Conservation (phyloP, 1,284 basidiomycete species). For the Agroathelia rolfsii region DNA sequence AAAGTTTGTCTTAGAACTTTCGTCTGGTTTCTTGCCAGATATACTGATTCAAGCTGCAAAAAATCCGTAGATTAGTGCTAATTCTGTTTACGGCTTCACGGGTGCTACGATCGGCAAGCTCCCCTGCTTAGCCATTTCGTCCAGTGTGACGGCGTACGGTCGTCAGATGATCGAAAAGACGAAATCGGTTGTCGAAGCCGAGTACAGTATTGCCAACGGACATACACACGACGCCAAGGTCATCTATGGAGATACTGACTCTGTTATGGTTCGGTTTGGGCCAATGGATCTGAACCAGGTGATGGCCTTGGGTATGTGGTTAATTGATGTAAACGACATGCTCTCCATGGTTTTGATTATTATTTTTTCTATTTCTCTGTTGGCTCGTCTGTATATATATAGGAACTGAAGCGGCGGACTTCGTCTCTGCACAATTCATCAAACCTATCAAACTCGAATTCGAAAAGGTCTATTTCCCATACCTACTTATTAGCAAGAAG, state of each 20-base stretch:
- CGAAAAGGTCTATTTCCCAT: slow-evolving; percentile 97
- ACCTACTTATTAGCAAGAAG: slow-evolving; percentile 94
- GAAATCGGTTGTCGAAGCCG: slow-evolving; percentile 81
- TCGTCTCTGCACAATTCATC: slow-evolving; percentile 87
- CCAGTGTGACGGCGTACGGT: slow-evolving; percentile 87
- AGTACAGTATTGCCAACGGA: slow-evolving; percentile 81
- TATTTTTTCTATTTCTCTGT: slow-evolving; percentile 2
- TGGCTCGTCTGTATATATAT: slow-evolving; percentile 4
- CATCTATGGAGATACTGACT: slow-evolving; percentile 96
- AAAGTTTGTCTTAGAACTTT: slow-evolving; percentile 49
- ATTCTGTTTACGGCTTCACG: slow-evolving; percentile 96
- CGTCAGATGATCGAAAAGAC: slow-evolving; percentile 97
- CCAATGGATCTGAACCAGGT: slow-evolving; percentile 76
- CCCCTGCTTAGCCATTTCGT: slow-evolving; percentile 89
- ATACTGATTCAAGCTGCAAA: not conserved
- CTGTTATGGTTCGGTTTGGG: slow-evolving; percentile 95
- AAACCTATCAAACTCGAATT: slow-evolving; percentile 97
- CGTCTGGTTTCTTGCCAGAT: not conserved
- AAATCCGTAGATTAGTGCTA: slow-evolving; percentile 74
- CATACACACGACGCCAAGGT: slow-evolving; percentile 81
- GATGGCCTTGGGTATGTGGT: slow-evolving; percentile 74
- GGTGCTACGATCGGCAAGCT: slow-evolving; percentile 93
- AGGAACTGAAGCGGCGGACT: slow-evolving; percentile 90
- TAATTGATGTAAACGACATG: slow-evolving; percentile 1
- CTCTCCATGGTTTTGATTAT: slow-evolving; percentile 2